Conservation (phyloP, 768 basidiomycete species). For the Suillus occidentalis region DNA sequence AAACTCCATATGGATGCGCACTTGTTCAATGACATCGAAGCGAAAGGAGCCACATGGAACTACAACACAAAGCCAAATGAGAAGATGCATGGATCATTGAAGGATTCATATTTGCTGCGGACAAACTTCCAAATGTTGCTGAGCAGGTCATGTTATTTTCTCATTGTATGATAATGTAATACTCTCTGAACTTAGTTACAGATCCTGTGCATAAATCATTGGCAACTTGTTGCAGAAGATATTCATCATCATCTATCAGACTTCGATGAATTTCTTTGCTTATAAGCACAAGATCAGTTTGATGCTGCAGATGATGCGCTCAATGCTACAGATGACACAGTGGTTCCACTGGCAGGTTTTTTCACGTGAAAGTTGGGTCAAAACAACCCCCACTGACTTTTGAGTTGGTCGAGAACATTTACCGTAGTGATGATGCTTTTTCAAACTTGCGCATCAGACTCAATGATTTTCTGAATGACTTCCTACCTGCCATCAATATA, state of each 20-base stretch:
- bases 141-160: constrained; percentile 27
- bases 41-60: constrained; percentile 32
- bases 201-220: neutral
- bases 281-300: neutral
- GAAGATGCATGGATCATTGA: constrained; percentile 27
- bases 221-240: neutral
- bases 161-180: neutral
- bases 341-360: neutral
- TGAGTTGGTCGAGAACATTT: no score
- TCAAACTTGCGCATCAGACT: no score
- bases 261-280: neutral
- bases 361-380: constrained; percentile 9
- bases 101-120: constrained; percentile 22
- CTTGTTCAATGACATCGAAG: constrained; percentile 31
- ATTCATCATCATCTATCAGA: neutral
- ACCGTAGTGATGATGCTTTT: no score
- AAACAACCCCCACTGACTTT: neutral
- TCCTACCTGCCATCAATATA: neutral
- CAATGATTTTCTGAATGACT: neutral
- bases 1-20: constrained; percentile 34
- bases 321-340: no score
- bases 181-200: neutral
- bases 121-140: constrained; percentile 38
- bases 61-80: constrained; percentile 36
- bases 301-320: neutral